These are phyloP conservation scores for Chenopodium album DNA, from an alignment of 148 eudicot genomes.

Conservation along the genomic window DNA sequence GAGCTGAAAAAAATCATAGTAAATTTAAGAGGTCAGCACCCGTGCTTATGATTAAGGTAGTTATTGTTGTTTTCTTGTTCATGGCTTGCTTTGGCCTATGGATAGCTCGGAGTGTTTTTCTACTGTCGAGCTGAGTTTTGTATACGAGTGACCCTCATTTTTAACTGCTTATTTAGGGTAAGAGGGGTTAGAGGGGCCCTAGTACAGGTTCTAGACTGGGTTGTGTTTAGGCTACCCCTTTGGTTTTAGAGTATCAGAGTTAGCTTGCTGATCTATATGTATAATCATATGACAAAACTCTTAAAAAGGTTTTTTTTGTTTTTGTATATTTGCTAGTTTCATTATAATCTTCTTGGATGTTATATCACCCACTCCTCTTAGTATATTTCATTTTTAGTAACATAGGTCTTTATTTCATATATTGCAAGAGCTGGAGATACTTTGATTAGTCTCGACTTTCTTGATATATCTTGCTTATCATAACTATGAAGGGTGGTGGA, in stretches of 20 bases:
- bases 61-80: constrained; percentile 41
- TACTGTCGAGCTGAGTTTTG: constrained; percentile 23
- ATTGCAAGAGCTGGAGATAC: not conserved
- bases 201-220: constrained; percentile 28
- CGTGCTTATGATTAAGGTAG: constrained; percentile 37
- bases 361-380: too few species aligned
- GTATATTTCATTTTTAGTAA: too few species aligned
- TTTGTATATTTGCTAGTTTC: constrained; percentile 19
- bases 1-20: not conserved
- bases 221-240: constrained; percentile 22
- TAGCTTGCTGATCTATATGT: constrained; percentile 14
- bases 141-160: constrained; percentile 10
- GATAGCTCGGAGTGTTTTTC: constrained; percentile 23
- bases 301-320: not conserved
- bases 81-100: constrained; percentile 39
- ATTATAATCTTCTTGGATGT: not conserved
- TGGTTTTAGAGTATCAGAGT: constrained; percentile 14
- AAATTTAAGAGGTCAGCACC: constrained; percentile 3
- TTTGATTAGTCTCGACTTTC: too few species aligned
- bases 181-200: constrained; percentile 11
- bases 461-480: not conserved
- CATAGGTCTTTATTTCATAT: not conserved
- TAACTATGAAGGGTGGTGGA: too few species aligned
- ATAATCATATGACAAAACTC: constrained; percentile 2
- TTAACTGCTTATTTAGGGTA: constrained; percentile 5